phyloP scores from a whole-genome alignment of 192 early-diverging fungal genomes.

The Coemansia javaensis region DNA sequence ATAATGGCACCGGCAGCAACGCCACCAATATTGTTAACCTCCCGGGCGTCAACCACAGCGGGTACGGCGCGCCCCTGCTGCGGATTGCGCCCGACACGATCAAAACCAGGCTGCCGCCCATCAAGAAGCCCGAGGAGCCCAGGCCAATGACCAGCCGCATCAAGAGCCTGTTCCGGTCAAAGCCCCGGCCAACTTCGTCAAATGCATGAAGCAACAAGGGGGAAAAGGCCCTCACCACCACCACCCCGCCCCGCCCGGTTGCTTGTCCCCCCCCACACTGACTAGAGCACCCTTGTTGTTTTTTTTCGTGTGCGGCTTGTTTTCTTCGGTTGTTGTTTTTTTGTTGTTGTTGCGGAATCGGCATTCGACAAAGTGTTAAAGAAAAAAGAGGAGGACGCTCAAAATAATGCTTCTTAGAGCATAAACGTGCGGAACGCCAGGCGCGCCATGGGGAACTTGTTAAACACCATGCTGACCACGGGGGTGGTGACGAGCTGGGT shows the following conservation, averaged over 20 bases:
- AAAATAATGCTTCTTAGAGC: conserved; percentile 13
- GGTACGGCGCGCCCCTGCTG: neutral
- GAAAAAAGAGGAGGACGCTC: neutral
- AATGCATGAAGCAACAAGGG: too few relatives aligned
- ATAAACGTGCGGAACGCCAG: conserved; percentile 46
- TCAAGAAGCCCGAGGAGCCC: conserved; percentile 21
- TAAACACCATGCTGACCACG: conserved; percentile 32
- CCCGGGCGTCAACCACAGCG: neutral
- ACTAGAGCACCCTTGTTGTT: too few relatives aligned
- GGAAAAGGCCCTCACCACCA: too few relatives aligned
- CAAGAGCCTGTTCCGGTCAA: conserved; percentile 35
- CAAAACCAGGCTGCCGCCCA: conserved; percentile 21
- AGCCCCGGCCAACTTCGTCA: conserved; percentile 18
- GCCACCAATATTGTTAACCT: too few relatives aligned
- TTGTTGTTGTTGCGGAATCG: neutral
- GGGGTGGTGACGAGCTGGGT: conserved; percentile 38
- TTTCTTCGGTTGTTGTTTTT: neutral
- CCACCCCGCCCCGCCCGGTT: too few relatives aligned
- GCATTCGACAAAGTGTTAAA: neutral
- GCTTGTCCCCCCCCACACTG: too few relatives aligned
- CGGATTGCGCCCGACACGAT: conserved; percentile 16
- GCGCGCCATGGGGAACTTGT: conserved; percentile 38
- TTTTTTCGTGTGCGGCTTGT: too few relatives aligned
- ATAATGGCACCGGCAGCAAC: too few relatives aligned
- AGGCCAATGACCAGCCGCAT: conserved; percentile 30